phyloP scores from a whole-genome alignment of 345 rosid species.

The Punica granatum region DNA sequence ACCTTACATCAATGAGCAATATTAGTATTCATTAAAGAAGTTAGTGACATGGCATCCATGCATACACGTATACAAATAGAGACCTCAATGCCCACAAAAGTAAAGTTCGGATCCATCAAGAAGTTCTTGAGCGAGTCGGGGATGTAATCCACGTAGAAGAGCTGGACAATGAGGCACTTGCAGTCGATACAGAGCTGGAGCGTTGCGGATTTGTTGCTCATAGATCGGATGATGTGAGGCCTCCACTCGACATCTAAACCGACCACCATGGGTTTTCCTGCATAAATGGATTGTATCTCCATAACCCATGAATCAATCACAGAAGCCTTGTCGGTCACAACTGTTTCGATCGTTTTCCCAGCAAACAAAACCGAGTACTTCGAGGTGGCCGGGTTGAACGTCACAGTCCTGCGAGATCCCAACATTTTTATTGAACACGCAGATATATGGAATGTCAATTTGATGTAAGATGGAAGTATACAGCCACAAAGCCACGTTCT shows the following conservation, averaged over 20 bases:
- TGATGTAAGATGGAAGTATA: not conserved
- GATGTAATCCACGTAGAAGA: conserved; percentile 17
- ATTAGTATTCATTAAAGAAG: not conserved
- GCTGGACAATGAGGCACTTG: conserved; percentile 29
- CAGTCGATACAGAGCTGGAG: conserved; percentile 29
- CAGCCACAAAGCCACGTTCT: too few species aligned
- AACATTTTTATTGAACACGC: not conserved
- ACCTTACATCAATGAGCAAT: conserved; percentile 3
- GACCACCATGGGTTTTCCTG: conserved; percentile 10
- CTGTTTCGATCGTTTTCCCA: conserved; percentile 19
- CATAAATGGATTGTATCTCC: not conserved
- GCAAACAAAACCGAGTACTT: not conserved
- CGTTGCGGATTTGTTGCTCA: conserved; percentile 18
- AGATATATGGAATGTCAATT: too few species aligned
- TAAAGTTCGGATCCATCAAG: conserved; percentile 4
- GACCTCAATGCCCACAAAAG: conserved; percentile 25
- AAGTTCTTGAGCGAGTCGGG: conserved; percentile 19
- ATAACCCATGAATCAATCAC: conserved; percentile 18
- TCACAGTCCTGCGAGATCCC: not conserved
- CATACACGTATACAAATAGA: not conserved
- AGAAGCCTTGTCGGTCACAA: conserved; percentile 10
- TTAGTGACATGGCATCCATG: not conserved
- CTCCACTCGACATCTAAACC: conserved; percentile 38
- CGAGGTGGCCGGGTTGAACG: not conserved
- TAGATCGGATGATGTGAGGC: conserved; percentile 5